Evolutionary conservation across 2,329 filamentous ascomycete species (phyloP).

Genomic region (Calycina herbarum): DNA sequence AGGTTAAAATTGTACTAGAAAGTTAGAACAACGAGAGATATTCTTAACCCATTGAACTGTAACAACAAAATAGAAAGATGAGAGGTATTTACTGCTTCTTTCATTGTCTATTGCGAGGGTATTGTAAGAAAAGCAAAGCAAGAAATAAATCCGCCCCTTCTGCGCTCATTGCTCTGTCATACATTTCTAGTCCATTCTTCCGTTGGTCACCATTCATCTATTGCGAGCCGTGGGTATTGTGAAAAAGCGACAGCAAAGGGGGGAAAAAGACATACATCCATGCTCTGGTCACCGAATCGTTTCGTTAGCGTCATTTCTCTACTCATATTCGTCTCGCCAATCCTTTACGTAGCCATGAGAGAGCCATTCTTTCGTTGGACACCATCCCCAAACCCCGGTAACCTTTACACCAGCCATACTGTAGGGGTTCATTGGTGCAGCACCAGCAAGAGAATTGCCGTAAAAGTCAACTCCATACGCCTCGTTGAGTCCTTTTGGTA

Average conservation of each 20-base stretch:
- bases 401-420: neutral
- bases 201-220: too few species aligned
- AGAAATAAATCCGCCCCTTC: neutral
- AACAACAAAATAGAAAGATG: too few species aligned
- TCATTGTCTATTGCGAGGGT: too few species aligned
- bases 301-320: too few species aligned
- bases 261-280: neutral
- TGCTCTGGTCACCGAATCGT: neutral
- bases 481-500: neutral
- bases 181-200: too few species aligned
- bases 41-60: too few species aligned
- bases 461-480: neutral
- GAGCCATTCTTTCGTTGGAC: neutral
- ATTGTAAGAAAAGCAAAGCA: neutral
- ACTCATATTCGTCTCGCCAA: neutral
- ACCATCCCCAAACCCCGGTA: slow-evolving; percentile 4
- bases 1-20: too few species aligned
- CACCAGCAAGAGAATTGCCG: neutral
- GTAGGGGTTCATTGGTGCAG: neutral
- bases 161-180: too few species aligned
- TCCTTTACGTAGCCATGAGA: neutral
- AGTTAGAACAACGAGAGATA: too few species aligned
- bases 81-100: too few species aligned
- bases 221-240: too few species aligned
- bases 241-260: too few species aligned